Evolutionary conservation across 225 moss, liverwort and hornwort species (phyloP).

Genomic region (Asterella californica): DNA sequence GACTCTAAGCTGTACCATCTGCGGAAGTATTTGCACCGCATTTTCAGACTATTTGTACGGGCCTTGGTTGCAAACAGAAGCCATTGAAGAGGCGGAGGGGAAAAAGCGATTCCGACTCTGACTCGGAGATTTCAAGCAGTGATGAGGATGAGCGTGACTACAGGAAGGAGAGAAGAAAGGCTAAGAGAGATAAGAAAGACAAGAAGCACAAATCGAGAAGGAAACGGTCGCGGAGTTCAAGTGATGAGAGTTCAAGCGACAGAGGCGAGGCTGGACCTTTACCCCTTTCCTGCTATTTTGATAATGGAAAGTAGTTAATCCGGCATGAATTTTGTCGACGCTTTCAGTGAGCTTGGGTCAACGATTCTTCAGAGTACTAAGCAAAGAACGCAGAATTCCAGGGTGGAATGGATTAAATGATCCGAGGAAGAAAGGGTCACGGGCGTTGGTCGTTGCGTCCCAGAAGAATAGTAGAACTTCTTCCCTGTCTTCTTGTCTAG

Average conservation of each 20-base stretch:
- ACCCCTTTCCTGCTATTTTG: conserved; percentile 85
- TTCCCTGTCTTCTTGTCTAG: background rate
- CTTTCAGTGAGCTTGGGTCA: conserved; percentile 2
- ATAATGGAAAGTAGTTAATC: conserved; percentile 59
- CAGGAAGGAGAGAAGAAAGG: conserved; percentile 65
- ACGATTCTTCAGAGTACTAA: background rate
- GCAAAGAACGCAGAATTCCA: background rate
- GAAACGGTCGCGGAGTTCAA: conserved; percentile 70
- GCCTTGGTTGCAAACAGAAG: conserved; percentile 50
- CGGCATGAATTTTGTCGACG: conserved; percentile 7
- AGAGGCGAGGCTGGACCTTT: conserved; percentile 64
- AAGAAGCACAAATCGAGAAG: conserved; percentile 79
- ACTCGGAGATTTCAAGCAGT: conserved; percentile 72
- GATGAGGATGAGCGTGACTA: conserved; percentile 75
- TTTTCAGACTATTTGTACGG: background rate
- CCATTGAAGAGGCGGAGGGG: conserved; percentile 76
- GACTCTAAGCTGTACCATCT: background rate
- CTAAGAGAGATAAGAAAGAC: conserved; percentile 59
- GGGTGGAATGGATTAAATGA: background rate
- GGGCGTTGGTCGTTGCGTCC: background rate
- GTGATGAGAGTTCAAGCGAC: conserved; percentile 73
- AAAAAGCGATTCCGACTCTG: conserved; percentile 77
- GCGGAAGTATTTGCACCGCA: background rate
- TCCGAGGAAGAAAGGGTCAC: background rate
- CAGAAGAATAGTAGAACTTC: background rate